phyloP scores from a whole-genome alignment of 2,329 filamentous ascomycete genomes.

The Fusarium buxicola region DNA sequence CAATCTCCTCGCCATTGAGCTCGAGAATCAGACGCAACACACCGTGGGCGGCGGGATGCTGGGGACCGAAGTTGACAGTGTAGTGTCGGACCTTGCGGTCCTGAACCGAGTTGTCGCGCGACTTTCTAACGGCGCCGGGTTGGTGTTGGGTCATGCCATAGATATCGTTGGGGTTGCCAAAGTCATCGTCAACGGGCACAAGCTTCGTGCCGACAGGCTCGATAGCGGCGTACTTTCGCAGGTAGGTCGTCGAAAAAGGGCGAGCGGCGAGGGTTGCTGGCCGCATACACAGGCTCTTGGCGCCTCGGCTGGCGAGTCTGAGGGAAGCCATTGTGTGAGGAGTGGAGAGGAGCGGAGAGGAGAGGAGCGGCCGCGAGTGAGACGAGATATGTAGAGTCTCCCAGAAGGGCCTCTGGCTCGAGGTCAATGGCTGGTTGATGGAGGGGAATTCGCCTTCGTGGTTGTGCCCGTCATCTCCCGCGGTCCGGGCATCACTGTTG shows the following conservation, averaged over 20 bases:
- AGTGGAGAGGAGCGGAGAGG: constrained; percentile 40
- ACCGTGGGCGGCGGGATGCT: constrained; percentile 98
- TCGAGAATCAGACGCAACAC: constrained; percentile 98
- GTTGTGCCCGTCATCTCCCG: constrained; percentile 50
- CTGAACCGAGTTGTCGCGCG: constrained; percentile 61
- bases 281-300: constrained; percentile 73
- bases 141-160: constrained; percentile 60
- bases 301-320: constrained; percentile 77
- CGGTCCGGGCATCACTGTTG: constrained; percentile 41
- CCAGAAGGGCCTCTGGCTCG: constrained; percentile 52
- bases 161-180: constrained; percentile 64
- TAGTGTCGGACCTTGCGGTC: constrained; percentile 96
- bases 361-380: constrained; percentile 46
- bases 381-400: constrained; percentile 46
- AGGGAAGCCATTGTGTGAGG: constrained; percentile 74
- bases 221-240: constrained; percentile 72
- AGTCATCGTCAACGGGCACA: constrained; percentile 73
- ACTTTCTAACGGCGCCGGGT: constrained; percentile 58
- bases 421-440: constrained; percentile 51
- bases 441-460: constrained; percentile 49
- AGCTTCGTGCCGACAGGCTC: constrained; percentile 67
- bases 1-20: constrained; percentile 96
- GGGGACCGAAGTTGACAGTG: constrained; percentile 98
- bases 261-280: constrained; percentile 60
- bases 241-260: constrained; percentile 73